Evolutionary conservation across 176 grass and related monocot genomes (phyloP).

Genomic region (Oropetium thomaeum): DNA sequence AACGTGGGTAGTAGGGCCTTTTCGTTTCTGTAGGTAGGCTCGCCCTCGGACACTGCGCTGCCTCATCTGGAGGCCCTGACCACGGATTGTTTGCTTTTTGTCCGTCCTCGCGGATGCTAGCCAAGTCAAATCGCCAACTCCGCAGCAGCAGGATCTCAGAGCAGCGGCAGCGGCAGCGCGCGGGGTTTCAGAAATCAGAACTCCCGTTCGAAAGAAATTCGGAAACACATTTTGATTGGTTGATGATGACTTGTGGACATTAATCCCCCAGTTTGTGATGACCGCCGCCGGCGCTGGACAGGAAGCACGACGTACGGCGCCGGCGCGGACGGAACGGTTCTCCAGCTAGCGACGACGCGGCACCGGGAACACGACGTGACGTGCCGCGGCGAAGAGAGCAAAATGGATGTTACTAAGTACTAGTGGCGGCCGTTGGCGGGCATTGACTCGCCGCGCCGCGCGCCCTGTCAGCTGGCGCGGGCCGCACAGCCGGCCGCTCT

Average conservation of each 20-base stretch:
- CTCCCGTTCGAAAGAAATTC: background rate
- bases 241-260: too few species aligned
- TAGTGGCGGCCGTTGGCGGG: background rate
- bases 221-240: too few species aligned
- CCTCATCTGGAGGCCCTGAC: background rate
- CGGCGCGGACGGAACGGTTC: background rate
- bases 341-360: background rate
- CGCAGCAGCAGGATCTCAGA: background rate
- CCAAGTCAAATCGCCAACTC: background rate
- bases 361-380: background rate
- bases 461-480: background rate
- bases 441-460: slow-evolving; percentile 21
- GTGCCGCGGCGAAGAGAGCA: background rate
- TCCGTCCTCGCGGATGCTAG: background rate
- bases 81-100: background rate
- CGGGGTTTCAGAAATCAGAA: background rate
- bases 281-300: too few species aligned
- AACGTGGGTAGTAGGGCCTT: slow-evolving; percentile 29
- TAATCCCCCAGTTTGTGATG: too few species aligned
- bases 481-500: too few species aligned
- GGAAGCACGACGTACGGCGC: background rate
- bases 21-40: background rate
- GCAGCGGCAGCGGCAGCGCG: background rate
- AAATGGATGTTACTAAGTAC: slow-evolving; percentile 1
- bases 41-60: slow-evolving; percentile 2